phyloP scores from a whole-genome alignment of 176 grass and related monocot genomes.

The Dactylis glomerata region DNA sequence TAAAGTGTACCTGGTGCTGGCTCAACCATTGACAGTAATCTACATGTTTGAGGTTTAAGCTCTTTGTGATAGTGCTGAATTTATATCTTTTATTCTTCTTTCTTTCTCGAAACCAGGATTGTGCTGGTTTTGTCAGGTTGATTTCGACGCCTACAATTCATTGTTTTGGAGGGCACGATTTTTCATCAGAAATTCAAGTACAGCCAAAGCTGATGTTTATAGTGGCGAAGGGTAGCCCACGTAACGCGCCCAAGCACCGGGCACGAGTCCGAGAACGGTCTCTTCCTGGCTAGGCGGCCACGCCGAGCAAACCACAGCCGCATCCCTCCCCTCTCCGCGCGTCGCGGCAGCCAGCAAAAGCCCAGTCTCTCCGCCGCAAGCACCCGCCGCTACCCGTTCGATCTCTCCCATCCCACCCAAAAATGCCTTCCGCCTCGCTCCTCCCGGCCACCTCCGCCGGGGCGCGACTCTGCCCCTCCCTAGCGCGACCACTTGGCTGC shows the following conservation, averaged over 20 bases:
- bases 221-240: not conserved
- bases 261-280: not conserved
- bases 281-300: not conserved
- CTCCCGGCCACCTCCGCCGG: conserved; percentile 38
- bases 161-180: no score
- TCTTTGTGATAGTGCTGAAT: no score
- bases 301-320: not conserved
- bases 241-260: not conserved
- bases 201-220: no score
- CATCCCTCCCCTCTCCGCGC: not conserved
- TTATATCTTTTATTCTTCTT: no score
- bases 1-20: no score
- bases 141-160: no score
- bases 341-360: not conserved
- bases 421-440: conserved; percentile 22
- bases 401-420: not conserved
- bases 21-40: no score
- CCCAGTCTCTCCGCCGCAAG: not conserved
- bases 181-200: no score
- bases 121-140: no score
- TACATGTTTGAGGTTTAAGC: no score
- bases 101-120: no score
- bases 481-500: not conserved
- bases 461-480: not conserved
- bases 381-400: not conserved